Conservation (phyloP, 257 asterid genomes). For the Ophiorrhiza pumila region DNA sequence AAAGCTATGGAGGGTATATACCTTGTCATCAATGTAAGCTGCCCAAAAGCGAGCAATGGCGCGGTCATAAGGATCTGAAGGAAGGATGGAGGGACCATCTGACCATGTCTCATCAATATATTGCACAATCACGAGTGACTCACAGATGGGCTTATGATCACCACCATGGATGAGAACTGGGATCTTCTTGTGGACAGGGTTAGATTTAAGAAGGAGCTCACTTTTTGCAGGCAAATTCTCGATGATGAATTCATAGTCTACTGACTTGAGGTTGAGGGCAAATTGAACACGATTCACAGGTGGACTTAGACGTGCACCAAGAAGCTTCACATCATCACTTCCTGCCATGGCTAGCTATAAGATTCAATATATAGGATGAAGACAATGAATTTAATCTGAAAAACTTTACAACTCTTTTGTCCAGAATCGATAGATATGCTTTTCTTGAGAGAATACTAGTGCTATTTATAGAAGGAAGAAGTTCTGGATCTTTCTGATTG, state of each 20-base stretch:
- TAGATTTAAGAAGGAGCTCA: constrained; percentile 40
- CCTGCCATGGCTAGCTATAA: constrained; percentile 38
- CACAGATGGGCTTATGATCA: constrained; percentile 34
- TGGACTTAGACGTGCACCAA: constrained; percentile 42
- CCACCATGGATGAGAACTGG: constrained; percentile 52
- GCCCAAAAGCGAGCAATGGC: constrained; percentile 58
- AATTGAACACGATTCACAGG: constrained; percentile 39
- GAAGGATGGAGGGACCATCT: constrained; percentile 34
- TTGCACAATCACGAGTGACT: constrained; percentile 46
- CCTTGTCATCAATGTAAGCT: constrained; percentile 48
- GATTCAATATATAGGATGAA: no score
- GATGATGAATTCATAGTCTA: constrained; percentile 39
- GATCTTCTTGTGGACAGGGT: constrained; percentile 52
- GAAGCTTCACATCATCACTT: constrained; percentile 34
- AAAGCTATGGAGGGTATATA: not conserved
- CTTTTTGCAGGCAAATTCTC: constrained; percentile 25
- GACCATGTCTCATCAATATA: constrained; percentile 44
- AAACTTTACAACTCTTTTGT: no score
- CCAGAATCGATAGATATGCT: no score
- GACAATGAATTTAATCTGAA: no score
- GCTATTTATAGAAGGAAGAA: no score
- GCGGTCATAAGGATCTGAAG: constrained; percentile 39
- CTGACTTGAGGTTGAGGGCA: constrained; percentile 46
- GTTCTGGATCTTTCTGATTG: no score
- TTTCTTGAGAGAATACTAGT: no score